phyloP scores from a whole-genome alignment of 2,329 filamentous ascomycete species.

The Apiospora marii region DNA sequence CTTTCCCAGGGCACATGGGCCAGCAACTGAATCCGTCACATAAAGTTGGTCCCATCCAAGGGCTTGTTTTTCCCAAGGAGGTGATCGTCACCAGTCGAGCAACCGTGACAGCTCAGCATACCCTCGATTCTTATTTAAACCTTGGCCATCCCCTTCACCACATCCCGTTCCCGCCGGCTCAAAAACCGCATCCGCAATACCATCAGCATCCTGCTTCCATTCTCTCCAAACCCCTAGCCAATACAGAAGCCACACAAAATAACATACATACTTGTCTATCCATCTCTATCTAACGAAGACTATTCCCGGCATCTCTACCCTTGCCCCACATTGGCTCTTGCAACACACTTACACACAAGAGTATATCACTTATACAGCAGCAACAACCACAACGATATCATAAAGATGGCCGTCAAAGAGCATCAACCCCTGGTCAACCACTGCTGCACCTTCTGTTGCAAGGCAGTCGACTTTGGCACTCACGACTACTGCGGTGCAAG shows the following conservation, averaged over 20 bases:
- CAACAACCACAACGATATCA: conserved; percentile 20
- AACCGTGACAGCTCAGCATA: conserved; percentile 6
- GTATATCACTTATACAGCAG: conserved; percentile 10
- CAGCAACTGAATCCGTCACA: conserved; percentile 17
- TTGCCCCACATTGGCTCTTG: neutral
- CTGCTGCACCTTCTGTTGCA: conserved; percentile 62
- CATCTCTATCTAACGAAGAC: neutral
- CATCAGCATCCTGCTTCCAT: neutral
- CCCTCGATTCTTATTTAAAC: conserved; percentile 28
- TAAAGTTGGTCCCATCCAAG: conserved; percentile 24
- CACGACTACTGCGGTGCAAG: conserved; percentile 57
- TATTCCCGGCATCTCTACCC: neutral
- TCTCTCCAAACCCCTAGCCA: neutral
- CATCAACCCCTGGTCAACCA: conserved; percentile 54
- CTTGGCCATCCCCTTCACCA: conserved; percentile 21
- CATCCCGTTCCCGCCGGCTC: neutral
- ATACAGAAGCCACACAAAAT: neutral
- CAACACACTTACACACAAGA: neutral
- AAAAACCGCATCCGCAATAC: neutral
- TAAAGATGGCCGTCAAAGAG: conserved; percentile 52
- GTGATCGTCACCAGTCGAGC: conserved; percentile 9
- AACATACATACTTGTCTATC: neutral
- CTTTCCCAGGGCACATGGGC: conserved; percentile 8
- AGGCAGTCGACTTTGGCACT: conserved; percentile 56
- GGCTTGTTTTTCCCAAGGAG: conserved; percentile 11